Conservation (phyloP, 768 basidiomycete genomes). For the Rhodosporidiobolus odoratus region DNA sequence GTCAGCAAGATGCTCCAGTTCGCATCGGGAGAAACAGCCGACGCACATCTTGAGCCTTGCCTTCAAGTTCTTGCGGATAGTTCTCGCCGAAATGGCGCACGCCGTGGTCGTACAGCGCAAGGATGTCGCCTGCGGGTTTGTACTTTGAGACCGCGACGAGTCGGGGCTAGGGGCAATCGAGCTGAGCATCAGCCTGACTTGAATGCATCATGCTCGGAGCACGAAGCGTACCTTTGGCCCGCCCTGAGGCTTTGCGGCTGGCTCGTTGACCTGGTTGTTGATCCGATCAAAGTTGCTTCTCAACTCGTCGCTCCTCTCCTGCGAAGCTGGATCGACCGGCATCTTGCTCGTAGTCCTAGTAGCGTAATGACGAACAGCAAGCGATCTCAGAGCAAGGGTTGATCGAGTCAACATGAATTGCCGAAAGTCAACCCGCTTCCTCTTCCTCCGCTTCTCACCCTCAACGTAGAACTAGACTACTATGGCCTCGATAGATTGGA, state of each 20-base stretch:
- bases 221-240: not conserved
- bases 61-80: conserved; percentile 86
- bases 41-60: conserved; percentile 68
- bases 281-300: conserved; percentile 45
- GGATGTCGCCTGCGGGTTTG: conserved; percentile 81
- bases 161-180: conserved; percentile 47
- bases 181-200: not conserved
- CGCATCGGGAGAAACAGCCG: not conserved
- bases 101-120: conserved; percentile 69
- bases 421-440: not conserved
- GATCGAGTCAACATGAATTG: not conserved
- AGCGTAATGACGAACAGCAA: not conserved
- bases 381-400: not conserved
- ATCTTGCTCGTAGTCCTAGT: not conserved
- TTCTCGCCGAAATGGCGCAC: conserved; percentile 96
- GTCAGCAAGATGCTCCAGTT: not conserved
- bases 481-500: conserved; percentile 28
- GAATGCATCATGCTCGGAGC: not conserved
- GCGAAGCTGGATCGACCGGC: conserved; percentile 29
- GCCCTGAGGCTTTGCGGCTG: not conserved
- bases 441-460: not conserved
- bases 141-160: conserved; percentile 89
- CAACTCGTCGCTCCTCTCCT: conserved; percentile 45
- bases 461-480: not conserved
- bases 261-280: conserved; percentile 39